Base-by-base conservation (phyloP, 441 rosid genomes). In the Croton laevigatus region DNA sequence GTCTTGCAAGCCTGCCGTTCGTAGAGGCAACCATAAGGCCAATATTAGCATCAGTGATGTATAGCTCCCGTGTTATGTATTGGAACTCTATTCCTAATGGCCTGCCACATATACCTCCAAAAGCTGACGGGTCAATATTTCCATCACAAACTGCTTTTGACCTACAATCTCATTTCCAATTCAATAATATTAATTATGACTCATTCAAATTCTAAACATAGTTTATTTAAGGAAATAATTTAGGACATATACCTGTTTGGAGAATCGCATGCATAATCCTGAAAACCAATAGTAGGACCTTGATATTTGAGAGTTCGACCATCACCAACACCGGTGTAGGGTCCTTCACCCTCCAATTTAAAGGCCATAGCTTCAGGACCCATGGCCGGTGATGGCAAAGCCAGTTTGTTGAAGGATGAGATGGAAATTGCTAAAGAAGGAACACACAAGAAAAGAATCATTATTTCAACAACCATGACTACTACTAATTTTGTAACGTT, bases 281-380 rank as follows among this genome's bases (percentile, higher is more conserved):
- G 14, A 44, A 65, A 71, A 27, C 49, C 73, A 27, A 36, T 0
- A 5, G 0, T 37, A 5, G 55, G 55, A 6, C 71, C 71, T 59
- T 34, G 44, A 53, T 72, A 72, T 10, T 34, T 64, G 58, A 72
- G 13, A 68, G 65, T 52, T 40, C 60, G 64, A 19, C 68, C 59
- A 7, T 72, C 73, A 7, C 27, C 51, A 48, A 72, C 42, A 17
- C 76, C 71, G 3, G 73, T 83, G 59, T 81, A 88, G 16, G 88
- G 89, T 12, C 90, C 91, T 0, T 61, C 75, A 0, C 87, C 93
- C 19, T 48, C 69, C 1, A 71, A n/a, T 65, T 84, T 83, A 37
- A 90, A 90, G 3, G 76, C 87, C 7, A 87, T 68, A 71, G 91
- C 78, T 76, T 90, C 93, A 2, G 88, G 85, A 62, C 91, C 86